Percentiles rank a stretch among this genome's conserved stretches.
These are phyloP conservation scores for Ciborinia camelliae DNA, from an alignment of 2,329 filamentous ascomycete species.

Conservation along the genomic window DNA sequence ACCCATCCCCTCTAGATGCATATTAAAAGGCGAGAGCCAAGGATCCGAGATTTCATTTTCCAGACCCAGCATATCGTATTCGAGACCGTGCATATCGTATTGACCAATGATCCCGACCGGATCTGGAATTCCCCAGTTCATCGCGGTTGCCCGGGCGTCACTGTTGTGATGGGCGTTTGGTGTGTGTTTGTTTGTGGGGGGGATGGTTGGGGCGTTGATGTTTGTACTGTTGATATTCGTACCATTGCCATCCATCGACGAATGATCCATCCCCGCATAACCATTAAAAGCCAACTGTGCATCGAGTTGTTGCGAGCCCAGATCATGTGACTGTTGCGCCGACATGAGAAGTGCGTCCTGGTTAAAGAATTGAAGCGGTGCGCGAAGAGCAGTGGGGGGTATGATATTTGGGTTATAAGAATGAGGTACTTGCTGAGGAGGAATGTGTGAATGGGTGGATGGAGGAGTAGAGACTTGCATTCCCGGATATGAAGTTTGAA, in stretches of 20 bases:
- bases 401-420: slow-evolving; percentile 32
- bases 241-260: slow-evolving; percentile 29
- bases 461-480: slow-evolving; percentile 1
- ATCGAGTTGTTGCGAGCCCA: slow-evolving; percentile 69
- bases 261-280: slow-evolving; percentile 55
- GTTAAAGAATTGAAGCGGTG: slow-evolving; percentile 35
- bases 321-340: slow-evolving; percentile 46
- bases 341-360: slow-evolving; percentile 49
- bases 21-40: no score
- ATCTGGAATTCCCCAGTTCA: no score
- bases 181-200: no score
- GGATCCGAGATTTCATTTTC: no score
- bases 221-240: slow-evolving; percentile 28
- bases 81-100: no score
- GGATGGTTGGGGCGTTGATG: no score
- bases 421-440: slow-evolving; percentile 12
- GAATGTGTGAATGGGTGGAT: slow-evolving; percentile 21
- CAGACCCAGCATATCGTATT: no score
- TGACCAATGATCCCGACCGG: no score
- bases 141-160: no score
- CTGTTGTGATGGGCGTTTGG: no score
- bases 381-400: slow-evolving; percentile 34
- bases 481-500: slow-evolving; percentile 21
- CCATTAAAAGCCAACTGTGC: slow-evolving; percentile 73
- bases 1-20: no score